Evolutionary conservation across 2,329 filamentous ascomycete genomes (phyloP).

Genomic region (Echinosphaeria canescens): DNA sequence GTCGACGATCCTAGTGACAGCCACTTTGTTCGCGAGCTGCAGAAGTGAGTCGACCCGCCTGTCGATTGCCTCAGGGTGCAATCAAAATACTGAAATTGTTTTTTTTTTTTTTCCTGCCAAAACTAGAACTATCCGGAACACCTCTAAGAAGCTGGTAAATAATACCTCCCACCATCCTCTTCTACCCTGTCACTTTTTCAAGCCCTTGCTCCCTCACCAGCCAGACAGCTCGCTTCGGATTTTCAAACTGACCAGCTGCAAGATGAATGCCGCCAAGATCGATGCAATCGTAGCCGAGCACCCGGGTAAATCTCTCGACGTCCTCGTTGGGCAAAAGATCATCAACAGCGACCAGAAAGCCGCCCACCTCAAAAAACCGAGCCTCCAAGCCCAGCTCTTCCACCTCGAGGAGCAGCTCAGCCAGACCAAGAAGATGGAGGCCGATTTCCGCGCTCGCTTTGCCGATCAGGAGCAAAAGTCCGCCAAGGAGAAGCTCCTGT

Average conservation of each 20-base stretch:
- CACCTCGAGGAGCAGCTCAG: slow-evolving; percentile 54
- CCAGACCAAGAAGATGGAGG: slow-evolving; percentile 55
- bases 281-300: slow-evolving; percentile 48
- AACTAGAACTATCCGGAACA: too few relatives aligned
- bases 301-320: slow-evolving; percentile 47
- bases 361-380: slow-evolving; percentile 56
- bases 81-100: too few relatives aligned
- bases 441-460: slow-evolving; percentile 43
- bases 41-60: too few relatives aligned
- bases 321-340: slow-evolving; percentile 47
- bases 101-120: too few relatives aligned
- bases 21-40: slow-evolving; percentile 66
- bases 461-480: slow-evolving; percentile 34
- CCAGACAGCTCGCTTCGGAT: too few relatives aligned
- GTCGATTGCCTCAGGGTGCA: too few relatives aligned
- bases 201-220: too few relatives aligned
- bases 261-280: slow-evolving; percentile 54
- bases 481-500: slow-evolving; percentile 30
- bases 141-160: too few relatives aligned
- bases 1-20: slow-evolving; percentile 53
- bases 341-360: slow-evolving; percentile 69
- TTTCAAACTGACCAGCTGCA: too few relatives aligned
- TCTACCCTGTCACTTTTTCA: too few relatives aligned
- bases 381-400: slow-evolving; percentile 42
- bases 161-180: too few relatives aligned